Conservation (phyloP, 1,139 yeast species). For the Wickerhamiella pararugosa region DNA sequence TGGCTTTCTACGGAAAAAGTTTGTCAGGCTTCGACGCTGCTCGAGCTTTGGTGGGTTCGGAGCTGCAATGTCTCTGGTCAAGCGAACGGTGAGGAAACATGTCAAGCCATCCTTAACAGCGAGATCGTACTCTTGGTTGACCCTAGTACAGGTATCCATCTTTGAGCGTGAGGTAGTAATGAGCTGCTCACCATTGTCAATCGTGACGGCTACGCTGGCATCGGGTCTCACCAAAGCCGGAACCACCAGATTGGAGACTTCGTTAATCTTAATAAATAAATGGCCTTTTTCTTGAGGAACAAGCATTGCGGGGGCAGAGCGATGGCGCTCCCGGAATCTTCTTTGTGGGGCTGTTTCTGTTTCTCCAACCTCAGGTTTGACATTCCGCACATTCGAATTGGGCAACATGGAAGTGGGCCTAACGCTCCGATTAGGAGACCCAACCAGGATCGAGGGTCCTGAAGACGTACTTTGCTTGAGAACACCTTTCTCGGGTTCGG, state of each 20-base stretch:
- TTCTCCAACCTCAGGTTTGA: not conserved
- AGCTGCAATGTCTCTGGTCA: not conserved
- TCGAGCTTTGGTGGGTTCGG: not conserved
- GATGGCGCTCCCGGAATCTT: not conserved
- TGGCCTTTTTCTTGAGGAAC: slow-evolving; percentile 46
- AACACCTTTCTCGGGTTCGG: too few species aligned
- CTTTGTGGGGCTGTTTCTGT: not conserved
- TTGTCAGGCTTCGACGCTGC: slow-evolving; percentile 1
- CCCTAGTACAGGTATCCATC: slow-evolving; percentile 27
- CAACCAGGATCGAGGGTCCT: too few species aligned
- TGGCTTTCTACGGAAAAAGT: not conserved
- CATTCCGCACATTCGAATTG: not conserved
- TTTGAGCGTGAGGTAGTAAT: slow-evolving; percentile 54
- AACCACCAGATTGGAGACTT: slow-evolving; percentile 33
- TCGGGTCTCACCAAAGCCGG: slow-evolving; percentile 31
- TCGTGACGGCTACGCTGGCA: slow-evolving; percentile 48
- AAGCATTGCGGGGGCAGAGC: not conserved
- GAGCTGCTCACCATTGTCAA: slow-evolving; percentile 83
- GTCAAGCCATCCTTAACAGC: slow-evolving; percentile 44
- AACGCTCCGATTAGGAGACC: not conserved
- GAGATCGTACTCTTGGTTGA: slow-evolving; percentile 74
- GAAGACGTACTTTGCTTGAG: too few species aligned
- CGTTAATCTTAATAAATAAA: slow-evolving; percentile 51
- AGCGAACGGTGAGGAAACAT: slow-evolving; percentile 11
- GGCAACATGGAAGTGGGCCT: not conserved